Conservation (phyloP, 345 rosid species). For the Bruguiera sexangula region DNA sequence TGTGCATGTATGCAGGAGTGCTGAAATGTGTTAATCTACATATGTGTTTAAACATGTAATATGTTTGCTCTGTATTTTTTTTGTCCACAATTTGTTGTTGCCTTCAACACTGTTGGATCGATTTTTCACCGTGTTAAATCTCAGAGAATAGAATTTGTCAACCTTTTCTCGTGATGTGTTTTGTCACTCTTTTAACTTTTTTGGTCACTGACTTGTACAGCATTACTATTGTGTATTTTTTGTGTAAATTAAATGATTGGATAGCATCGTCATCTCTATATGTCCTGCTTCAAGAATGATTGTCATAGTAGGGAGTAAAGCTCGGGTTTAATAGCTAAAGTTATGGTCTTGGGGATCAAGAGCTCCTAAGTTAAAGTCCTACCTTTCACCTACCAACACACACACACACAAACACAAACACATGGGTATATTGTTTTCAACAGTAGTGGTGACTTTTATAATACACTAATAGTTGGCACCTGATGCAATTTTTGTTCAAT, state of each 20-base stretch:
- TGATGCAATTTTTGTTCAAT: constrained; percentile 18
- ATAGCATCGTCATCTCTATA: no score
- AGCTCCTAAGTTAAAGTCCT: no score
- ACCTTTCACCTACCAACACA: no score
- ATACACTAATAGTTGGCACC: constrained; percentile 6
- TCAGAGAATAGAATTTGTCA: neutral
- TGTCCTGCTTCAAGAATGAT: no score
- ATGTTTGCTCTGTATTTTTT: no score
- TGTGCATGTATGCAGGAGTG: no score
- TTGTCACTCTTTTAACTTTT: neutral
- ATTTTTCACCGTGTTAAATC: neutral
- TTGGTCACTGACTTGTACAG: neutral
- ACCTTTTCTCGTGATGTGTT: neutral
- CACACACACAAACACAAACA: neutral
- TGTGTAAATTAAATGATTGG: no score
- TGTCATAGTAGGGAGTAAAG: no score
- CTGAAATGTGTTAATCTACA: no score
- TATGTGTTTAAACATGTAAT: no score
- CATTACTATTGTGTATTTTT: neutral
- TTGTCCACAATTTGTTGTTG: neutral
- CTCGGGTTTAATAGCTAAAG: no score
- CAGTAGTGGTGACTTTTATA: constrained; percentile 9
- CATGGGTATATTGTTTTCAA: neutral
- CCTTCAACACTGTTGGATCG: neutral
- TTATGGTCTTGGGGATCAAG: no score